Conservation (phyloP, 192 early-diverging fungal genomes). For the Kappamyces sp. region DNA sequence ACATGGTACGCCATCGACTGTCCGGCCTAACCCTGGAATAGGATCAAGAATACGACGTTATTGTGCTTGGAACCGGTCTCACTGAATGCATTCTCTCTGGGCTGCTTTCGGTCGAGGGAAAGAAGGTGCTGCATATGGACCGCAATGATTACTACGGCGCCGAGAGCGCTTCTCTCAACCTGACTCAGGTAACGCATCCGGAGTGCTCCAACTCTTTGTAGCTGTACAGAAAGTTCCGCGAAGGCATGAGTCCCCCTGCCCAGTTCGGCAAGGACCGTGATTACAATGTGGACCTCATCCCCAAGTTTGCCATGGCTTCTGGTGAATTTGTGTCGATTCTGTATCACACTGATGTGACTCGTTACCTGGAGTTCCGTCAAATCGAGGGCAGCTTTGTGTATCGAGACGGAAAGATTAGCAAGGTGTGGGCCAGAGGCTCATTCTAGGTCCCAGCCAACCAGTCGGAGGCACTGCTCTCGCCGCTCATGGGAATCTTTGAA, state of each 20-base stretch:
- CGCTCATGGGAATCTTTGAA: slow-evolving; percentile 91
- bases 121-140: slow-evolving; percentile 64
- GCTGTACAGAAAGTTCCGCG: slow-evolving; percentile 52
- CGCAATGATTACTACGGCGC: slow-evolving; percentile 96
- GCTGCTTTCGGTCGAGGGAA: slow-evolving; percentile 57
- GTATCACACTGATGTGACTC: slow-evolving; percentile 95
- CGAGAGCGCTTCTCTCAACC: slow-evolving; percentile 90
- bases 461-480: slow-evolving; percentile 73
- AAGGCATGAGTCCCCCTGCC: slow-evolving; percentile 39
- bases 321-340: slow-evolving; percentile 97
- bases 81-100: slow-evolving; percentile 64
- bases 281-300: slow-evolving; percentile 97
- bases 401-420: slow-evolving; percentile 83
- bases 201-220: slow-evolving; percentile 16
- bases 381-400: slow-evolving; percentile 91
- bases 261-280: slow-evolving; percentile 65
- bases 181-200: slow-evolving; percentile 70
- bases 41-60: slow-evolving; percentile 56
- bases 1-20: no score
- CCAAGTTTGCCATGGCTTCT: slow-evolving; percentile 99
- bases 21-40: no score
- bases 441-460: slow-evolving; percentile 84
- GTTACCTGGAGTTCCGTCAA: slow-evolving; percentile 96
- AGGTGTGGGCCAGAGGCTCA: no score
- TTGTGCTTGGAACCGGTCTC: slow-evolving; percentile 59